These are phyloP conservation scores for Epichloe coenophiala DNA, from an alignment of 2,329 filamentous ascomycete genomes.

Conservation along the genomic window DNA sequence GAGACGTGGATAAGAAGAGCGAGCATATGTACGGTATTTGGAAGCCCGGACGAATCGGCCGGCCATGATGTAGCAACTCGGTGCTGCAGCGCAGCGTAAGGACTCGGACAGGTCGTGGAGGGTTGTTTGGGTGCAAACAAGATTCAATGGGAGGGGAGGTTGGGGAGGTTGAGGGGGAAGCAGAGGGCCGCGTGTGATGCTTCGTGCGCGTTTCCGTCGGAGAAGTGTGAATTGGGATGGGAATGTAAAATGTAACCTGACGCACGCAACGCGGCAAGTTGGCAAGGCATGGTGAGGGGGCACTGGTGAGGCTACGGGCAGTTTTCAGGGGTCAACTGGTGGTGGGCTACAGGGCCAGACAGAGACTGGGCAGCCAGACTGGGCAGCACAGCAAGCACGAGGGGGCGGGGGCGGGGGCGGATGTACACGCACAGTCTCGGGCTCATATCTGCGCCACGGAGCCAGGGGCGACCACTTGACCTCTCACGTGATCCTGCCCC, in stretches of 20 bases:
- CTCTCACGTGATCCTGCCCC: no score
- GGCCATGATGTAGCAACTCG: slow-evolving; percentile 31
- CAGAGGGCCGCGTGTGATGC: slow-evolving; percentile 2
- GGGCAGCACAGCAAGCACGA: no score
- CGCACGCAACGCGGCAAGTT: not conserved
- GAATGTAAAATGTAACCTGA: not conserved
- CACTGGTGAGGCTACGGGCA: not conserved
- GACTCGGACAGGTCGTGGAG: not conserved
- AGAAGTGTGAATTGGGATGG: not conserved
- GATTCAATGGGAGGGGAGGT: not conserved
- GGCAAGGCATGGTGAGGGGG: not conserved
- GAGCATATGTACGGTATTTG: slow-evolving; percentile 45
- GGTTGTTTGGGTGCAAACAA: not conserved
- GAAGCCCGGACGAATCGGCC: slow-evolving; percentile 55
- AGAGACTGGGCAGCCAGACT: no score
- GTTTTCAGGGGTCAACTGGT: no score
- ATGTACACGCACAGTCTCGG: no score
- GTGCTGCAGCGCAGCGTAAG: slow-evolving; percentile 6
- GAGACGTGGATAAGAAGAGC: not conserved
- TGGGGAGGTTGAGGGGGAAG: slow-evolving; percentile 5
- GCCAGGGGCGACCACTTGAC: no score
- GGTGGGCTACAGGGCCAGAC: no score
- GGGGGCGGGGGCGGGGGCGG: no score
- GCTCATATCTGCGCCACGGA: no score
- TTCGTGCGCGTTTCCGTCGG: not conserved